Percentiles rank a stretch among this genome's conserved stretches.
Evolutionary conservation across 331 rosid genomes (phyloP).

Genomic region (Quercus phellos): DNA sequence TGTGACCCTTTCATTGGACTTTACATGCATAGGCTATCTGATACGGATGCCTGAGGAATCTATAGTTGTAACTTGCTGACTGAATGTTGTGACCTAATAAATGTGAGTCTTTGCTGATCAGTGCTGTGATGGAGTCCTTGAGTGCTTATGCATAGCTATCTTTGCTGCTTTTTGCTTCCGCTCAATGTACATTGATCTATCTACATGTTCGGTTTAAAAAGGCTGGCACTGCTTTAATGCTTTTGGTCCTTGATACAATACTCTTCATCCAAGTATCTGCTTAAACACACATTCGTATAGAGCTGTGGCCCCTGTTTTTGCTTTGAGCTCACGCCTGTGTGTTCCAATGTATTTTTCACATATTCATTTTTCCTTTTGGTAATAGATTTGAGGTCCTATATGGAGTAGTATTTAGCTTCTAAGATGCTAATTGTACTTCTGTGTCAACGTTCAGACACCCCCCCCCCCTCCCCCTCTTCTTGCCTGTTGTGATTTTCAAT

Average conservation of each 20-base stretch:
- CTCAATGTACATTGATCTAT: not conserved
- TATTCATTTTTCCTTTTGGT: not conserved
- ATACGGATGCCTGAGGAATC: not conserved
- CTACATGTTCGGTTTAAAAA: not conserved
- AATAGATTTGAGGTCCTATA: not conserved
- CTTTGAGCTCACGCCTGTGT: not conserved
- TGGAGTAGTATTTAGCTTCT: not conserved
- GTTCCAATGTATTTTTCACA: not conserved
- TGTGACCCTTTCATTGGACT: not conserved
- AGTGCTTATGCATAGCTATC: not conserved
- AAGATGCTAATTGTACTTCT: too few species aligned
- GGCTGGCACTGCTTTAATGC: not conserved
- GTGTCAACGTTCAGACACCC: too few species aligned
- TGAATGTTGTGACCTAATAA: not conserved
- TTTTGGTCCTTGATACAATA: not conserved
- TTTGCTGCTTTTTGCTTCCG: not conserved
- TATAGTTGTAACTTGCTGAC: not conserved
- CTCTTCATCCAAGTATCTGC: not conserved
- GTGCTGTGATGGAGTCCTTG: not conserved
- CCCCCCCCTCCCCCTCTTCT: too few species aligned
- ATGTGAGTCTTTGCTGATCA: not conserved
- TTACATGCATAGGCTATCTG: not conserved
- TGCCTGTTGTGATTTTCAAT: not conserved
- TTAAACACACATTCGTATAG: not conserved
- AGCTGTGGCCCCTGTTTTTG: not conserved